Evolutionary conservation across 1,284 basidiomycete species (phyloP).

Genomic region (Ceratobasidium sp.): DNA sequence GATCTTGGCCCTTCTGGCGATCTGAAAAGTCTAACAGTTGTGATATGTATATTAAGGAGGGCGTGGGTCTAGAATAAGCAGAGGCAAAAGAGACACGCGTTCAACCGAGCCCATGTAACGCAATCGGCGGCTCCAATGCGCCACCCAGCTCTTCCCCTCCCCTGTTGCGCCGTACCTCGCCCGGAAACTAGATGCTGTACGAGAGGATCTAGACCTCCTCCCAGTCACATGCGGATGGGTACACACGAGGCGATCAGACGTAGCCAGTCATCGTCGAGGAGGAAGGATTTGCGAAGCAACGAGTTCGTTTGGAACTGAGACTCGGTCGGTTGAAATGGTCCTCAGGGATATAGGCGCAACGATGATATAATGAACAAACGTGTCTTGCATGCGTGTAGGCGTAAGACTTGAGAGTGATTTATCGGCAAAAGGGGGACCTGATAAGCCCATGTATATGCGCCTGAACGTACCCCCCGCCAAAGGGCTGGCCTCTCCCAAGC

Average conservation of each 20-base stretch:
- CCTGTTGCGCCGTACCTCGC: background rate
- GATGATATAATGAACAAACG: background rate
- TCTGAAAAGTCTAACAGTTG: background rate
- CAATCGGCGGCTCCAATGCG: background rate
- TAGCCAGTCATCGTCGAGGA: background rate
- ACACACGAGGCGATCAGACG: background rate
- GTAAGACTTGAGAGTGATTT: background rate
- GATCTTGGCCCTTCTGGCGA: background rate
- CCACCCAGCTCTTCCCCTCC: background rate
- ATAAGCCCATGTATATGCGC: background rate
- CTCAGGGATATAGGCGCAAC: background rate
- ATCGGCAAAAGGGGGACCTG: background rate
- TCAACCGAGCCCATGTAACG: no score
- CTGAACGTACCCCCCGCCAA: background rate
- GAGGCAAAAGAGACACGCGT: no score
- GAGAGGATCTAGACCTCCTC: background rate
- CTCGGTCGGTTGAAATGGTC: background rate
- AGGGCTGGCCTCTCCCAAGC: background rate
- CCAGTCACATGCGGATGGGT: conserved; percentile 7
- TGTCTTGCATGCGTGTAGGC: background rate
- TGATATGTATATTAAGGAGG: background rate
- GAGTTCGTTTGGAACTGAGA: background rate
- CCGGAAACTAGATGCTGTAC: background rate
- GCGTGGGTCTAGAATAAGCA: background rate
- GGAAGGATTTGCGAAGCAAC: background rate